phyloP scores from a whole-genome alignment of 352 stramenopile species.

The Blastocystis sp. region DNA sequence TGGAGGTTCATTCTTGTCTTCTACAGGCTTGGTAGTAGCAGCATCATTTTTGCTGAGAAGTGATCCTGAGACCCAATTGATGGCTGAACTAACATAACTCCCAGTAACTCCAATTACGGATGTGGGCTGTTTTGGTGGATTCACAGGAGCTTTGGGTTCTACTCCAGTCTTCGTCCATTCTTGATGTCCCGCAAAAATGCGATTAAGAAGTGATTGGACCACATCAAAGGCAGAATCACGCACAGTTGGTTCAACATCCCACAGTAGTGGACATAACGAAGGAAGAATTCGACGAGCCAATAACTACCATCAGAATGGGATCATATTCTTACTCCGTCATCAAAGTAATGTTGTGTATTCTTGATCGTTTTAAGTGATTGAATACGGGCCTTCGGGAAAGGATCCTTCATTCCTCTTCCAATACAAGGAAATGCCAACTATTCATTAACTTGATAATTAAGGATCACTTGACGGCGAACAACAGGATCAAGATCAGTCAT shows the following conservation, averaged over 20 bases:
- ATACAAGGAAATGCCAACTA: slow-evolving; percentile 58
- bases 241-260: slow-evolving; percentile 37
- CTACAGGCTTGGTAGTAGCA: not conserved
- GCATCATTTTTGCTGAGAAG: not conserved
- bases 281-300: slow-evolving; percentile 39
- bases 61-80: slow-evolving; percentile 38
- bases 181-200: slow-evolving; percentile 49
- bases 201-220: slow-evolving; percentile 50
- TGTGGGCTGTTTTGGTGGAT: not conserved
- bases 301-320: not conserved
- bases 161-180: slow-evolving; percentile 36
- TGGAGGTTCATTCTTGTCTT: not conserved
- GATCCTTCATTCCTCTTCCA: slow-evolving; percentile 24
- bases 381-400: slow-evolving; percentile 53
- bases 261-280: slow-evolving; percentile 52
- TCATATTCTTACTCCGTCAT: slow-evolving; percentile 6
- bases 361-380: slow-evolving; percentile 62
- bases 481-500: not conserved
- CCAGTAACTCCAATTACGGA: not conserved
- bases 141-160: slow-evolving; percentile 7
- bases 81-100: slow-evolving; percentile 14
- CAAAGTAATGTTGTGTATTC: slow-evolving; percentile 57
- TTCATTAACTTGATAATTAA: not conserved
- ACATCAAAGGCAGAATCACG: slow-evolving; percentile 33
- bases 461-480: not conserved